Evolutionary conservation across 164 flowering plant genomes (phyloP).

Genomic region (Amborella trichopoda): DNA sequence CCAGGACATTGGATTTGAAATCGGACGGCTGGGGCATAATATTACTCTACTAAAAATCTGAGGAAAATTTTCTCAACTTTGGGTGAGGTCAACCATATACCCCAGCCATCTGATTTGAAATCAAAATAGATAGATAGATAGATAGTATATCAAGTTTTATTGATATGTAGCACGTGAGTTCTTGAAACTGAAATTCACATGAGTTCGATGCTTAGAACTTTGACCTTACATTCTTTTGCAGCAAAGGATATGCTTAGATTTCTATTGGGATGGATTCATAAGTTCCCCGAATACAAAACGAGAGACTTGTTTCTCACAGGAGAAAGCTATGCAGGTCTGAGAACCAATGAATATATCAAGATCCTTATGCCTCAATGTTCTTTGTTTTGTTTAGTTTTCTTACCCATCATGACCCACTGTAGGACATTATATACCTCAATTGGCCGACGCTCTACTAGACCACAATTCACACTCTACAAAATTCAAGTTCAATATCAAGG

Average conservation of each 20-base stretch:
- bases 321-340: conserved; percentile 93
- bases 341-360: background rate
- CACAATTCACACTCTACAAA: conserved; percentile 51
- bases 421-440: conserved; percentile 96
- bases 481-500: conserved; percentile 81
- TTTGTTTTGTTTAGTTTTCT: background rate
- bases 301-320: conserved; percentile 78
- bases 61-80: too few relatives aligned
- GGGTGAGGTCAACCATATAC: too few relatives aligned
- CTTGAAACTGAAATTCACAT: too few relatives aligned
- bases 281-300: conserved; percentile 61
- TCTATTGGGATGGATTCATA: conserved; percentile 60
- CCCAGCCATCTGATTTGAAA: too few relatives aligned
- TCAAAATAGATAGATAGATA: too few relatives aligned
- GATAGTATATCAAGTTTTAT: too few relatives aligned
- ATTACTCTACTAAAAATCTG: too few relatives aligned
- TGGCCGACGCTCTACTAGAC: conserved; percentile 60
- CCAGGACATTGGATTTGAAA: background rate
- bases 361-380: background rate
- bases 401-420: background rate
- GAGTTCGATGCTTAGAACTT: too few relatives aligned
- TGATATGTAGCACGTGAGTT: too few relatives aligned
- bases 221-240: conserved; percentile 19
- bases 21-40: too few relatives aligned
- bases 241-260: conserved; percentile 72